phyloP scores from a whole-genome alignment of 148 eudicot species.

The Rhododendron vialii region DNA sequence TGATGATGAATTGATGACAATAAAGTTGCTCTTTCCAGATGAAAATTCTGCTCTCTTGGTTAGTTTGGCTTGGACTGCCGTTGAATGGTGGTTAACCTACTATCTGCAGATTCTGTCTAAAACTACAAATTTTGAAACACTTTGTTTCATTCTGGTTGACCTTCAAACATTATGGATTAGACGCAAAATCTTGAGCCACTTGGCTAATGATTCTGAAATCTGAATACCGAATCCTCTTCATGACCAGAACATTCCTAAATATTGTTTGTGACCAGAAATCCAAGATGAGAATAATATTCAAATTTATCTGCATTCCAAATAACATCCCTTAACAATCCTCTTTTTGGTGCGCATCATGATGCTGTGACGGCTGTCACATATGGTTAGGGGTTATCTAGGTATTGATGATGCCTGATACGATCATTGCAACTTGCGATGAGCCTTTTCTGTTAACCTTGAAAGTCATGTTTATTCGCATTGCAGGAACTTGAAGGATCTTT shows the following conservation, averaged over 20 bases:
- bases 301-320: background rate
- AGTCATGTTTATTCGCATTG: background rate
- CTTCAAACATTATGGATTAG: background rate
- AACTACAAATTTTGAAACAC: background rate
- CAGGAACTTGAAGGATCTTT: conserved; percentile 73
- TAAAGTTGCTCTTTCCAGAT: background rate
- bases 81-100: background rate
- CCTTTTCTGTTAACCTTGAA: background rate
- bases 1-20: background rate
- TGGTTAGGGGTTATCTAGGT: background rate
- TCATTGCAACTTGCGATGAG: background rate
- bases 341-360: background rate
- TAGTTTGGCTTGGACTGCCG: background rate
- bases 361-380: background rate
- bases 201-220: background rate
- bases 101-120: background rate
- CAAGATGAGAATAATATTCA: background rate
- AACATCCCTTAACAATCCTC: background rate
- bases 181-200: background rate
- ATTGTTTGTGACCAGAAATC: background rate
- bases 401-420: background rate
- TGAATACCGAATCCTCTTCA: background rate
- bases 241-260: background rate
- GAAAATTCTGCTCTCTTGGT: background rate
- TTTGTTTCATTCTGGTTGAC: background rate